Conservation (phyloP, 306 rosid species). For the Lotus japonicus region DNA sequence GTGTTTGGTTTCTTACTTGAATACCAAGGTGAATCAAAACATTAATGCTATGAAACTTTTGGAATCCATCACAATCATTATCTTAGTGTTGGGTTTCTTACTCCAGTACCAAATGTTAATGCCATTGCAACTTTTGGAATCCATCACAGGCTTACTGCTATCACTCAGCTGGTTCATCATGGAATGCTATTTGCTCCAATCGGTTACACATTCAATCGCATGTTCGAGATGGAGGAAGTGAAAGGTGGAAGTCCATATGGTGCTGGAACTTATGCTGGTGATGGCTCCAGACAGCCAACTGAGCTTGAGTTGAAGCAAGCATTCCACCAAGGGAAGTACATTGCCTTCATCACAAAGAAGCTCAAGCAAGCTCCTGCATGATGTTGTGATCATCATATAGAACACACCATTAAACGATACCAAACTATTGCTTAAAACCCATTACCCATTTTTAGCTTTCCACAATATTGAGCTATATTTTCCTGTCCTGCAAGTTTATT, state of each 20-base stretch:
- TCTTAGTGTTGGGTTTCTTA: background rate
- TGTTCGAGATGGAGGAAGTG: conserved; percentile 93
- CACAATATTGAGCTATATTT: conserved; percentile 29
- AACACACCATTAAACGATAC: conserved; percentile 24
- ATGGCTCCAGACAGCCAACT: conserved; percentile 82
- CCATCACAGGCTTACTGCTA: conserved; percentile 74
- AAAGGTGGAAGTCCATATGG: conserved; percentile 98
- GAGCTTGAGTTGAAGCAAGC: conserved; percentile 84
- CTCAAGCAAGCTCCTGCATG: conserved; percentile 76
- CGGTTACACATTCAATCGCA: conserved; percentile 89
- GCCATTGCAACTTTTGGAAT: background rate
- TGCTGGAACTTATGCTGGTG: conserved; percentile 91
- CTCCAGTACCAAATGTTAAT: background rate
- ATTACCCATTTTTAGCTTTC: conserved; percentile 37
- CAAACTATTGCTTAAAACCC: conserved; percentile 27
- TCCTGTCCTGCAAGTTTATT: conserved; percentile 37
- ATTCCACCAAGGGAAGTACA: conserved; percentile 85
- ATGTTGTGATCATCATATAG: conserved; percentile 10
- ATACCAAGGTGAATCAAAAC: background rate
- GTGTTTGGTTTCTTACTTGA: background rate
- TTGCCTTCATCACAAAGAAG: conserved; percentile 86
- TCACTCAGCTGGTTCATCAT: conserved; percentile 92
- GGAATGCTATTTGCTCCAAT: conserved; percentile 91
- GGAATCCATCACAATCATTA: conserved; percentile 37
- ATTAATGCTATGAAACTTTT: background rate